A percentile compares a stretch with the other conserved stretches of the same genome.
These are phyloP conservation scores for Kernera saxatilis DNA, from an alignment of 345 rosid species.

Conservation along the genomic window DNA sequence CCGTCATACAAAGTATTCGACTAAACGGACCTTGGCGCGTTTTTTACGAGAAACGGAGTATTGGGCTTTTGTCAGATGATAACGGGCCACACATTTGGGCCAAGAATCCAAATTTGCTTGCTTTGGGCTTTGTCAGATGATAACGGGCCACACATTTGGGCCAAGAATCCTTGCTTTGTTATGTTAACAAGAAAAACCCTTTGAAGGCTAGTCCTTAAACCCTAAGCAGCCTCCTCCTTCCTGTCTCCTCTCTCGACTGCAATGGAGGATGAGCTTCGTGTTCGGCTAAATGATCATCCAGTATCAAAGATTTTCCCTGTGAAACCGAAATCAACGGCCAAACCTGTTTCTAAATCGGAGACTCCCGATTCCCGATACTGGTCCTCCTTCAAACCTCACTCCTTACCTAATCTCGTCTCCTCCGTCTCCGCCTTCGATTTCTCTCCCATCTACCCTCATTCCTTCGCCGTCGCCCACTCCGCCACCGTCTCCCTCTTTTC, in stretches of 20 bases:
- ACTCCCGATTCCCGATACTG: constrained; percentile 79
- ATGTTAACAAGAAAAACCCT: no score
- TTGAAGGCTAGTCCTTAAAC: no score
- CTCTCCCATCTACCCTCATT: constrained; percentile 54
- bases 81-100: no score
- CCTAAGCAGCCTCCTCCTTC: constrained; percentile 7
- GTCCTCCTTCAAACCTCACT: constrained; percentile 77
- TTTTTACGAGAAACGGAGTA: no score
- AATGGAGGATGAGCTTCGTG: constrained; percentile 33
- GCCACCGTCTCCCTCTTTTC: constrained; percentile 60
- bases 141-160: no score
- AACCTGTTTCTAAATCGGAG: constrained; percentile 46
- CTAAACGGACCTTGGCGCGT: no score
- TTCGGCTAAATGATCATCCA: constrained; percentile 23
- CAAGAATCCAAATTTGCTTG: no score
- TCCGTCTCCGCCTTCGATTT: constrained; percentile 56
- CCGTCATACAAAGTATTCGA: no score
- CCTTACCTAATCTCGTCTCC: constrained; percentile 47
- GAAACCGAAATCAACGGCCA: constrained; percentile 67
- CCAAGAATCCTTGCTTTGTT: no score
- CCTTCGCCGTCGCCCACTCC: constrained; percentile 73
- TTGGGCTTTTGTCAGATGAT: no score
- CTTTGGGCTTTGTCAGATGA: no score
- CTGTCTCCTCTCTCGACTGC: background rate
- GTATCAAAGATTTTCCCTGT: constrained; percentile 48